Evolutionary conservation across 148 eudicot genomes (phyloP).

Genomic region (Dianthus caryophyllus): DNA sequence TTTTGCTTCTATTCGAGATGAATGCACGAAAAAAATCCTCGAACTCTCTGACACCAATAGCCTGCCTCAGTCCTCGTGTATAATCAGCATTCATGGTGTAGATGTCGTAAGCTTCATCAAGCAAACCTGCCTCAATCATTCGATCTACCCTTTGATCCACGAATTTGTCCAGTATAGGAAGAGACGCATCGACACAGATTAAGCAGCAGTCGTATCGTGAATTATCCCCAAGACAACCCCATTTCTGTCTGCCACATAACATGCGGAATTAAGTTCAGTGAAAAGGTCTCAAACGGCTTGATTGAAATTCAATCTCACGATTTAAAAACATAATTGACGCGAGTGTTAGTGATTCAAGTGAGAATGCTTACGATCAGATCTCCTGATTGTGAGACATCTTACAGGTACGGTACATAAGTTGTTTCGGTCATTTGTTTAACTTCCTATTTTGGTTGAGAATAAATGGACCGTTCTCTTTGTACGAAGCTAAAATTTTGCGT

Average conservation of each 20-base stretch:
- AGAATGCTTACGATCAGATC: too few relatives aligned
- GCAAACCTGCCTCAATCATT: constrained; percentile 82
- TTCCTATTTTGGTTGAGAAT: too few relatives aligned
- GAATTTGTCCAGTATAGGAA: constrained; percentile 61
- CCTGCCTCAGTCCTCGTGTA: constrained; percentile 89
- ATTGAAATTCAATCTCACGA: too few relatives aligned
- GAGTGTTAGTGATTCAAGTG: too few relatives aligned
- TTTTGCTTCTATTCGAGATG: constrained; percentile 26
- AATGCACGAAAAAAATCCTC: constrained; percentile 55
- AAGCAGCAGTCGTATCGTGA: constrained; percentile 78
- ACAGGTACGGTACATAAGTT: too few relatives aligned
- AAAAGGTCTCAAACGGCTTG: too few relatives aligned
- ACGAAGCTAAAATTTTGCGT: too few relatives aligned
- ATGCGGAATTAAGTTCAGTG: constrained; percentile 16
- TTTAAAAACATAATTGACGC: too few relatives aligned
- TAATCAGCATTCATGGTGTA: constrained; percentile 72
- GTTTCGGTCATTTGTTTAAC: too few relatives aligned
- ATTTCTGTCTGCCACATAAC: constrained; percentile 84
- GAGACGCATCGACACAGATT: constrained; percentile 80
- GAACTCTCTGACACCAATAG: constrained; percentile 90
- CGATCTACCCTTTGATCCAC: constrained; percentile 75
- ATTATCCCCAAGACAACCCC: constrained; percentile 78
- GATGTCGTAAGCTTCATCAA: constrained; percentile 69
- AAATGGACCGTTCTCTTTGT: too few relatives aligned
- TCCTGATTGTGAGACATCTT: too few relatives aligned